Conservation (phyloP, 2,329 filamentous ascomycete genomes). For the Fusarium compactum region DNA sequence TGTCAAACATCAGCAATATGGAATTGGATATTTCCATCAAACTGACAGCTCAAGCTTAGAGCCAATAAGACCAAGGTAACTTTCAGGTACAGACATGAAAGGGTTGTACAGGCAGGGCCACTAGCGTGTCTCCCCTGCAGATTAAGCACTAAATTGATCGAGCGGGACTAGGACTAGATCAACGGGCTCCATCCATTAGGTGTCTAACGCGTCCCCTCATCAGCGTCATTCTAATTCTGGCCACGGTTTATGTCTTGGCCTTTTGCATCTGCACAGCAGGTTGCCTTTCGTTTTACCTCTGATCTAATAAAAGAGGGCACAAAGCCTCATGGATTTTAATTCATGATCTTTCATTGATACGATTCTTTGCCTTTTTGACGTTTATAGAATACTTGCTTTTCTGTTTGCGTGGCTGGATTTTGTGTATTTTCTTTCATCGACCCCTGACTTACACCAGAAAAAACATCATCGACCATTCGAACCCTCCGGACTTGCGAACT, state of each 20-base stretch:
- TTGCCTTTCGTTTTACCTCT: slow-evolving; percentile 18
- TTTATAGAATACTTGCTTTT: slow-evolving; percentile 25
- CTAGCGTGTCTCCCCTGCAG: slow-evolving; percentile 29
- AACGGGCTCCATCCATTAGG: slow-evolving; percentile 1
- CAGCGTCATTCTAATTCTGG: slow-evolving; percentile 37
- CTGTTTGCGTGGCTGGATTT: slow-evolving; percentile 3
- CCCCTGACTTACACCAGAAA: slow-evolving; percentile 41
- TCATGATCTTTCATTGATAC: background rate
- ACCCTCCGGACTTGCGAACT: background rate
- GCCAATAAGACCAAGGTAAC: slow-evolving; percentile 13
- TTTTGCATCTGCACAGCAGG: slow-evolving; percentile 17
- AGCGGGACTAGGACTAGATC: background rate
- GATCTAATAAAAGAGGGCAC: slow-evolving; percentile 1
- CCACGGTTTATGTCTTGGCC: slow-evolving; percentile 39
- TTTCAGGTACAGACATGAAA: background rate
- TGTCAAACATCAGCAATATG: background rate
- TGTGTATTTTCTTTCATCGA: slow-evolving; percentile 11
- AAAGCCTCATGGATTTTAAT: background rate
- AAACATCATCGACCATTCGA: slow-evolving; percentile 8
- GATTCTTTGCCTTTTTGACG: background rate
- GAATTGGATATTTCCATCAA: background rate
- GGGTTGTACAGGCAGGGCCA: slow-evolving; percentile 24
- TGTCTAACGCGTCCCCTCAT: slow-evolving; percentile 28
- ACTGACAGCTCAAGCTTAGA: slow-evolving; percentile 3
- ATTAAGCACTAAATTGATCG: slow-evolving; percentile 27